Conservation (phyloP, 352 stramenopile species). For the Globisporangium polare region DNA sequence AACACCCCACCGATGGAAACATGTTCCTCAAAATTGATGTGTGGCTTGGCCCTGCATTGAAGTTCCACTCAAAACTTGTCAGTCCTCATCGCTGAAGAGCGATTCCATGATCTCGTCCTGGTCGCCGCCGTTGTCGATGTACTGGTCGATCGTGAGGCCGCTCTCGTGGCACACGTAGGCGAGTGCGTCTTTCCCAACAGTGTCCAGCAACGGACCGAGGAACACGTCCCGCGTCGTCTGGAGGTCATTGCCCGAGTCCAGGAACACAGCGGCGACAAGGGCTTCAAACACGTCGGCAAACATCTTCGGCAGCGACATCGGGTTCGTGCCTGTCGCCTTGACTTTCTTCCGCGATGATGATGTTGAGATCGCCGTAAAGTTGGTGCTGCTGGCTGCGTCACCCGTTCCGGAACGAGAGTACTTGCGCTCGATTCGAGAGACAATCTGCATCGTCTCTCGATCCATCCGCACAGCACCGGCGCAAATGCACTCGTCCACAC, state of each 20-base stretch:
- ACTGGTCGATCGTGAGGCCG: constrained; percentile 36
- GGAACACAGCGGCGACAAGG: constrained; percentile 81
- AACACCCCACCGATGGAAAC: not conserved
- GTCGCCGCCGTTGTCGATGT: constrained; percentile 14
- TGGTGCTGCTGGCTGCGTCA: not conserved
- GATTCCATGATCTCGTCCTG: constrained; percentile 21
- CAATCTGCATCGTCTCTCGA: constrained; percentile 47
- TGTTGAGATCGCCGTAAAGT: not conserved
- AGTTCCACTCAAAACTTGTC: not conserved
- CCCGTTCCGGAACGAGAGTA: constrained; percentile 22
- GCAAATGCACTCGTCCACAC: constrained; percentile 77
- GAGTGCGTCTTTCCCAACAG: constrained; percentile 65
- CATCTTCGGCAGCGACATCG: constrained; percentile 71
- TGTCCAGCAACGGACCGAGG: constrained; percentile 67
- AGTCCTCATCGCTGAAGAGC: constrained; percentile 18
- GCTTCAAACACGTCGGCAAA: constrained; percentile 88
- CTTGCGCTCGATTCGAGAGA: constrained; percentile 45
- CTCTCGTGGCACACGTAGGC: constrained; percentile 75
- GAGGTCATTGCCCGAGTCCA: constrained; percentile 73
- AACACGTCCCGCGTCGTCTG: constrained; percentile 79
- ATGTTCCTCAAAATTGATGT: not conserved
- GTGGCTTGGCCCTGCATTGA: not conserved
- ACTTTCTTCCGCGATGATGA: constrained; percentile 13
- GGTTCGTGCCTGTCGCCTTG: constrained; percentile 26
- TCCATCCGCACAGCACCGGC: constrained; percentile 65